phyloP scores from a whole-genome alignment of 371 early-diverging fungal genomes.

The Cladochytrium tenue region DNA sequence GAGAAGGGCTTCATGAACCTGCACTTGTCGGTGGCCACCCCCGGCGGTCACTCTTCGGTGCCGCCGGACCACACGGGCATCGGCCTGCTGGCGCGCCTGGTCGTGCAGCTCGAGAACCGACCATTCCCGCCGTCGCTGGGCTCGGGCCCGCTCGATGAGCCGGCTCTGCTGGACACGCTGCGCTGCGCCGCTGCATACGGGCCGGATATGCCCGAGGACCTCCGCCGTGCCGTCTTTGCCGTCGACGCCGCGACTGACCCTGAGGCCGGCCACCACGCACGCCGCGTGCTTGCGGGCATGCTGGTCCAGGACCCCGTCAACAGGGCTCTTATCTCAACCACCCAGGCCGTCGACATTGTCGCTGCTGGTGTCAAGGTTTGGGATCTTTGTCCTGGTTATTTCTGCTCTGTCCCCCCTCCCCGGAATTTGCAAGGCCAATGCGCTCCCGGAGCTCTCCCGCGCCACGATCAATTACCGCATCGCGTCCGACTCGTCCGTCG shows the following conservation, averaged over 20 bases:
- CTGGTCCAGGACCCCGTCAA: neutral
- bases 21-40: slow-evolving; percentile 17
- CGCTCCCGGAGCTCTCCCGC: slow-evolving; percentile 30
- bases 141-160: neutral
- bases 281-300: slow-evolving; percentile 2
- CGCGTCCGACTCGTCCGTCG: slow-evolving; percentile 21
- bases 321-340: slow-evolving; percentile 26
- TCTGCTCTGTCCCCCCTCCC: neutral
- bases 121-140: neutral
- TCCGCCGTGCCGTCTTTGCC: neutral
- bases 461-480: slow-evolving; percentile 38
- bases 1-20: slow-evolving; percentile 46
- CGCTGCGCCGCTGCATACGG: slow-evolving; percentile 15
- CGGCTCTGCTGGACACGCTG: slow-evolving; percentile 8
- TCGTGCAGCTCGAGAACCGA: slow-evolving; percentile 26
- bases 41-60: slow-evolving; percentile 44
- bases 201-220: neutral
- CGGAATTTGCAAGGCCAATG: slow-evolving; percentile 25
- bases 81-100: slow-evolving; percentile 20
- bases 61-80: slow-evolving; percentile 41
- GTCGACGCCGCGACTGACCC: neutral
- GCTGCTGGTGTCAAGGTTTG: slow-evolving; percentile 37
- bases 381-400: neutral
- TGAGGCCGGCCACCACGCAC: neutral
- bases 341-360: slow-evolving; percentile 42